Percentiles rank a stretch among this genome's conserved stretches.
phyloP scores from a whole-genome alignment of 805 yeast genomes.

The Starmera pachycereana region DNA sequence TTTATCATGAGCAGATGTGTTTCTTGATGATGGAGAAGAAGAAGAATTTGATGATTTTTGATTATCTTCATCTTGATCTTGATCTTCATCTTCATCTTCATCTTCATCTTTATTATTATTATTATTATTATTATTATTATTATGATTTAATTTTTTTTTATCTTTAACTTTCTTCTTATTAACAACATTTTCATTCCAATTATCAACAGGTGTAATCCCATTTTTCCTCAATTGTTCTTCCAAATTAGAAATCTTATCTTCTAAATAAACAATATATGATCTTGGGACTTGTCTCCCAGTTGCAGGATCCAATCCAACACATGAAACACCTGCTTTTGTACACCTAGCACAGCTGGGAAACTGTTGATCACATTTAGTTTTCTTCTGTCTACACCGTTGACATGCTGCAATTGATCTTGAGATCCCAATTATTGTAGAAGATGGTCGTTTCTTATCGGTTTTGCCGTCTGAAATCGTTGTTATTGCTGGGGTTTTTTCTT shows the following conservation, averaged over 20 bases:
- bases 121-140: too few relatives aligned
- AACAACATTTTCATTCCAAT: background rate
- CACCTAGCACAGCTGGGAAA: constrained; percentile 50
- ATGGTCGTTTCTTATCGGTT: constrained; percentile 3
- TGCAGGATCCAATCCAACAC: constrained; percentile 80
- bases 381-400: constrained; percentile 65
- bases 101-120: too few relatives aligned
- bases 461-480: too few relatives aligned
- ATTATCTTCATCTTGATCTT: too few relatives aligned
- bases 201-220: constrained; percentile 28
- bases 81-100: too few relatives aligned
- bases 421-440: constrained; percentile 27
- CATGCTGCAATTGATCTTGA: constrained; percentile 76
- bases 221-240: constrained; percentile 36
- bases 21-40: background rate
- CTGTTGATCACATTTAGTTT: constrained; percentile 51
- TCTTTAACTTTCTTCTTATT: background rate
- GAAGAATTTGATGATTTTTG: too few relatives aligned
- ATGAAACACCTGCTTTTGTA: constrained; percentile 51
- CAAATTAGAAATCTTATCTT: constrained; percentile 48
- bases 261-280: constrained; percentile 64
- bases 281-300: constrained; percentile 84
- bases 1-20: background rate
- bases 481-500: too few relatives aligned
- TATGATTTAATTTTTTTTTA: too few relatives aligned